These are phyloP conservation scores for Phytophthora megakarya DNA, from an alignment of 352 stramenopile genomes.

Conservation along the genomic window DNA sequence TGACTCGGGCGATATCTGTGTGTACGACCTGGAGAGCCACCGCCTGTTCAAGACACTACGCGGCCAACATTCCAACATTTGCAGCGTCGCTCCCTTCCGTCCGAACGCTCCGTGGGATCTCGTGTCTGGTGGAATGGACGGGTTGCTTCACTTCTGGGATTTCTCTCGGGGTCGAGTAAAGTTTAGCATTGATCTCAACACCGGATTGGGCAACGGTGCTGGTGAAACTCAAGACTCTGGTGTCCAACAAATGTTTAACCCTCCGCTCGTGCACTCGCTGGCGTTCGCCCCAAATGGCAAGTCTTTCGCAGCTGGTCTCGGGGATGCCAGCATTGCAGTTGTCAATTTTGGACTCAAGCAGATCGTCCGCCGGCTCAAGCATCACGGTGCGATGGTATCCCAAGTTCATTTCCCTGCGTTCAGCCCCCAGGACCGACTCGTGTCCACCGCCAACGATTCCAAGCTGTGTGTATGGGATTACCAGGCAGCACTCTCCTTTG, in stretches of 20 bases:
- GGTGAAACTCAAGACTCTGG: slow-evolving; percentile 1
- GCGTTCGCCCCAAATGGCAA: slow-evolving; percentile 68
- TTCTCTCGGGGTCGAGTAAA: slow-evolving; percentile 71
- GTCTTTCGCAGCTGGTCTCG: slow-evolving; percentile 66
- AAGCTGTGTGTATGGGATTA: slow-evolving; percentile 78
- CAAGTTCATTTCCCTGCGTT: slow-evolving; percentile 73
- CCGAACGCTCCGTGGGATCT: slow-evolving; percentile 77
- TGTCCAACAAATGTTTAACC: slow-evolving; percentile 76
- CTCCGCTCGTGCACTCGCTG: slow-evolving; percentile 70
- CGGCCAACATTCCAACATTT: slow-evolving; percentile 74
- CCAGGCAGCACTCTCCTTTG: slow-evolving; percentile 34
- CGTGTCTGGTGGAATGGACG: slow-evolving; percentile 73
- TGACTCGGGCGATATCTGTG: slow-evolving; percentile 69
- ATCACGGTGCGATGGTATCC: slow-evolving; percentile 58
- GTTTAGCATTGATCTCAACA: slow-evolving; percentile 73
- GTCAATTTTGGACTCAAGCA: slow-evolving; percentile 65
- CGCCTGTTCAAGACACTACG: slow-evolving; percentile 67
- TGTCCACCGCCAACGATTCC: slow-evolving; percentile 70
- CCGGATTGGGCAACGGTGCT: slow-evolving; percentile 25
- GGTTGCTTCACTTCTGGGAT: slow-evolving; percentile 77
- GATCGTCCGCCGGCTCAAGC: slow-evolving; percentile 54
- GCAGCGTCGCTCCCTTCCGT: slow-evolving; percentile 67
- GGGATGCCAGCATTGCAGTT: slow-evolving; percentile 65
- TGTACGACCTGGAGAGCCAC: slow-evolving; percentile 67
- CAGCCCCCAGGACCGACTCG: slow-evolving; percentile 48